Evolutionary conservation across 2,329 filamentous ascomycete species (phyloP).

Genomic region (Trichoderma sp.): DNA sequence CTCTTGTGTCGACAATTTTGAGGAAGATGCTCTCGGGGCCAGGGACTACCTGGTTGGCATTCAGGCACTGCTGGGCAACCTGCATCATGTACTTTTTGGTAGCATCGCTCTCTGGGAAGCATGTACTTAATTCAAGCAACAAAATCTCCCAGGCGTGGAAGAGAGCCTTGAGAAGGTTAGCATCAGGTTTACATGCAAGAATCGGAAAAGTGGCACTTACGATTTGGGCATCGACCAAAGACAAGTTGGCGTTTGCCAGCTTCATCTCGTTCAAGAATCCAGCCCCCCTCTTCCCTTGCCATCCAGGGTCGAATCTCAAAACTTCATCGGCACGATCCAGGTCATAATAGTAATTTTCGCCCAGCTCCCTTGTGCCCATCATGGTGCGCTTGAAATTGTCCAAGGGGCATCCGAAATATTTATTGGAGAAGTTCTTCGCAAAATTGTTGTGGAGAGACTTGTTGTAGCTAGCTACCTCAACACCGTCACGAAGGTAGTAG

Average conservation of each 20-base stretch:
- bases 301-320: conserved; percentile 72
- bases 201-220: conserved; percentile 43
- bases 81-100: conserved; percentile 69
- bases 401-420: conserved; percentile 71
- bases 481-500: conserved; percentile 76
- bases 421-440: conserved; percentile 75
- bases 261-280: conserved; percentile 82
- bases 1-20: conserved; percentile 69
- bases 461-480: conserved; percentile 80
- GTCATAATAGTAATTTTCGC: conserved; percentile 80
- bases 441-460: conserved; percentile 81
- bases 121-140: conserved; percentile 74
- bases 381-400: conserved; percentile 75
- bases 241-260: conserved; percentile 85
- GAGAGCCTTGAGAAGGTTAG: conserved; percentile 53
- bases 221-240: conserved; percentile 87
- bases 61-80: conserved; percentile 73
- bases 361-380: conserved; percentile 63
- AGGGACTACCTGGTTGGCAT: conserved; percentile 68
- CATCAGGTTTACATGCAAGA: not conserved
- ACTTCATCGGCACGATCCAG: conserved; percentile 70
- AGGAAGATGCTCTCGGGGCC: conserved; percentile 80
- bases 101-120: conserved; percentile 48
- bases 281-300: conserved; percentile 64
- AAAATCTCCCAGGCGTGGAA: conserved; percentile 89